These are phyloP conservation scores for Alternaria sp. DNA, from an alignment of 2,329 filamentous ascomycete species.

Conservation along the genomic window DNA sequence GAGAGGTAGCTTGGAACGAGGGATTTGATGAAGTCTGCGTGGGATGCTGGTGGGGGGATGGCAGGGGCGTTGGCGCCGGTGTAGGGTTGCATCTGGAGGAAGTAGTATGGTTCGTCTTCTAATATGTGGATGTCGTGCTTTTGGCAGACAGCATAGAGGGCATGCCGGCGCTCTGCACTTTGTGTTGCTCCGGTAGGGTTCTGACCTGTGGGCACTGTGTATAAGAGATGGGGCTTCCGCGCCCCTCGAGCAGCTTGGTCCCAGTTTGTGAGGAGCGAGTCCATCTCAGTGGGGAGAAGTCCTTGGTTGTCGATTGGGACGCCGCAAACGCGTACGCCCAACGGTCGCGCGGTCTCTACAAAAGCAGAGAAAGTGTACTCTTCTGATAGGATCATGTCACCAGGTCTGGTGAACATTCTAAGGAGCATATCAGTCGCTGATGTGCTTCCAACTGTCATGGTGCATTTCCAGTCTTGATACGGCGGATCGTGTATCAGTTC, in stretches of 20 bases:
- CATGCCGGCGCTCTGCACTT: slow-evolving; percentile 69
- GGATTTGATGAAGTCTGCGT: slow-evolving; percentile 76
- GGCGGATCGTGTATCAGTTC: slow-evolving; percentile 88
- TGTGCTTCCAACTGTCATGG: slow-evolving; percentile 85
- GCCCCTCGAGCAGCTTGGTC: slow-evolving; percentile 62
- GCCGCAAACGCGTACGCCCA: slow-evolving; percentile 68
- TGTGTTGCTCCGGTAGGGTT: slow-evolving; percentile 92
- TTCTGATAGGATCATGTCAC: slow-evolving; percentile 84
- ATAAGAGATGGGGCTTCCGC: slow-evolving; percentile 72
- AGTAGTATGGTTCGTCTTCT: slow-evolving; percentile 96
- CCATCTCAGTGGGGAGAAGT: slow-evolving; percentile 68
- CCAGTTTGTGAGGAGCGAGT: slow-evolving; percentile 71
- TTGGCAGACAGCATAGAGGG: slow-evolving; percentile 78
- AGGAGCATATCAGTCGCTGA: slow-evolving; percentile 83
- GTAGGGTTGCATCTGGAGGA: slow-evolving; percentile 86
- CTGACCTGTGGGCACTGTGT: slow-evolving; percentile 82
- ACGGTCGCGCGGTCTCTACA: slow-evolving; percentile 69
- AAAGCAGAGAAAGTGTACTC: slow-evolving; percentile 89
- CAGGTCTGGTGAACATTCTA: slow-evolving; percentile 79
- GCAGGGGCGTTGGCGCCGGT: slow-evolving; percentile 61
- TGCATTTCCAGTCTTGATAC: slow-evolving; percentile 89
- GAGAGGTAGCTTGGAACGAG: slow-evolving; percentile 79
- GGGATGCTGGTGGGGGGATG: slow-evolving; percentile 65
- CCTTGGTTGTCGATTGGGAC: slow-evolving; percentile 73
- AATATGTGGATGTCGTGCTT: slow-evolving; percentile 88